Conservation (phyloP, 106 monocot genomes). For the Dendrobium huoshanense region DNA sequence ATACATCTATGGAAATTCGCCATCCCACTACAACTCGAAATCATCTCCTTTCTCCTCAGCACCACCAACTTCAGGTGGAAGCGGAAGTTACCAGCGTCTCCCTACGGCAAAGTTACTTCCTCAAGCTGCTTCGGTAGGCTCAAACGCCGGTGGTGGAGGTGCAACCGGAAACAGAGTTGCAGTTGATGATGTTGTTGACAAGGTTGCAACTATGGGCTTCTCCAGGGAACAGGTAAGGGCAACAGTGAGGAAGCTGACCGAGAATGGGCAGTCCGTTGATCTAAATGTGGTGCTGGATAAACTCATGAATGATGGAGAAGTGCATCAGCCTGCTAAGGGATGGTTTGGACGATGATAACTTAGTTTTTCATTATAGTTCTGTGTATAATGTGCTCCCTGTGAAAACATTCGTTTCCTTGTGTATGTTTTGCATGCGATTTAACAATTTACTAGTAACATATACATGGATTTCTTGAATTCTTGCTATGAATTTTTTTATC, state of each 20-base stretch:
- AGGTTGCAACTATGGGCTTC: slow-evolving; percentile 57
- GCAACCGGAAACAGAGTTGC: slow-evolving; percentile 29
- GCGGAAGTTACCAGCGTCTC: slow-evolving; percentile 28
- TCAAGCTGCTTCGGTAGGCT: slow-evolving; percentile 21
- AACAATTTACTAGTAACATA: not conserved
- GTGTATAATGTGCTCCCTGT: not conserved
- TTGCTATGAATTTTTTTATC: not conserved
- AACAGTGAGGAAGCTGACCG: slow-evolving; percentile 25
- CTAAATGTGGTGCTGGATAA: slow-evolving; percentile 70
- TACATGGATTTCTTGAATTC: not conserved
- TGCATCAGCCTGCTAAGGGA: slow-evolving; percentile 36
- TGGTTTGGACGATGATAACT: slow-evolving; percentile 40
- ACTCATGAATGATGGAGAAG: slow-evolving; percentile 61
- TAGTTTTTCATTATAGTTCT: not conserved
- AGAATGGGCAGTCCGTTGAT: slow-evolving; percentile 57
- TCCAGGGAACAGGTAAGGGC: slow-evolving; percentile 28
- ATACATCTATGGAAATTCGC: slow-evolving; percentile 48
- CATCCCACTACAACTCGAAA: slow-evolving; percentile 38
- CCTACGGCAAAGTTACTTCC: slow-evolving; percentile 55
- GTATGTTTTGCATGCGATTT: not conserved
- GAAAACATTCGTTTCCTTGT: not conserved
- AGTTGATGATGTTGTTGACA: slow-evolving; percentile 59
- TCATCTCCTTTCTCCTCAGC: slow-evolving; percentile 33
- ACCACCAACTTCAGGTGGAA: slow-evolving; percentile 21
- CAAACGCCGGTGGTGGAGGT: slow-evolving; percentile 20